Base-by-base conservation (phyloP, 202 grass and related monocot genomes). In the Brachypodium distachyon region DNA sequence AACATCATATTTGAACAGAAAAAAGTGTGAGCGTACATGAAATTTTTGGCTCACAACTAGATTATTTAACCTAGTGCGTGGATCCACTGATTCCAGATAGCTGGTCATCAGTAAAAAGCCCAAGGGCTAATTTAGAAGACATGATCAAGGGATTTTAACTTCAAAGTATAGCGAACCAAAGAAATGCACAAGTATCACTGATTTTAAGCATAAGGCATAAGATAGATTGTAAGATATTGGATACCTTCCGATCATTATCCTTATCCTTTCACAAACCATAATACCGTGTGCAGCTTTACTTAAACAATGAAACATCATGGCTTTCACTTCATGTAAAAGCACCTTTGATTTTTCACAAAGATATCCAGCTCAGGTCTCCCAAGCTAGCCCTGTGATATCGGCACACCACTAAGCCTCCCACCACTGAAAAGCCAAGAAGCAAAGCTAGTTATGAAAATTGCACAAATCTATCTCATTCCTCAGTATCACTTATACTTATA, bases 321-420 rank as follows among this genome's bases (percentile, higher is more conserved):
- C 81, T 83, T 92, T 80, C 36, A 91, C 81, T 77, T 89, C 89
- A 31, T 91, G 85, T 75, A 89, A 68, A 51, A 89, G 78, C 80
- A 83, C 57, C 86, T 85, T 46, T 87, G 19, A 82, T 76, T 82
- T 84, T 81, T 82, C 66, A 87, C 23, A 62, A 89, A 52, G 83
- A 77, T 55, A 77, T 82, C 22, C 81, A 83, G 26, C 50, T 70
- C 18, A 74, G 31, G 19, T 34, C 73, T 26, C 50, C 12, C 56
- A 47, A 84, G 12, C 80, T 83, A 26, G 78, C 68, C 16, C 87
- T 72, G 52, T 72, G 42, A 63, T 61, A 57, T 82, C 70, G 0
- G 68, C 86, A 65, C 74, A 81, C 79, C 38, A 84, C 61, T n/a
- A 91, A 42, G 61, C 77, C 74, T 64, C n/a, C 86, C 77, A 26